phyloP scores from a whole-genome alignment of 108 stramenopile species.

The Skeletonema grethae region DNA sequence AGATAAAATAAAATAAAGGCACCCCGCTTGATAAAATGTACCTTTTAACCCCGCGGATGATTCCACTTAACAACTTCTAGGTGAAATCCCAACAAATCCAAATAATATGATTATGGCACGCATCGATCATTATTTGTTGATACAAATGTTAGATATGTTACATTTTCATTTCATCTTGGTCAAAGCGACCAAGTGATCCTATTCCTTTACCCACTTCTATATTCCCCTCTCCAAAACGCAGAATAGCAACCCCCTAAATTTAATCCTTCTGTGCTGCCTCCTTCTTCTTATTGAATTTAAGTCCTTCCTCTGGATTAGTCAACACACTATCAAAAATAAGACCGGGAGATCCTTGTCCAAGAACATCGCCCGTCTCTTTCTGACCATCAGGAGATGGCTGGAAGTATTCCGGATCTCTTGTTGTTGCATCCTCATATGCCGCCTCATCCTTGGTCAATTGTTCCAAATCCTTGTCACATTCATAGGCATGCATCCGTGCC shows the following conservation, averaged over 20 bases:
- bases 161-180: neutral
- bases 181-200: neutral
- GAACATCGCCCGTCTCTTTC: conserved; percentile 59
- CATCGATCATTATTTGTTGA: neutral
- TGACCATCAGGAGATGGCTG: conserved; percentile 36
- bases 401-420: conserved; percentile 66
- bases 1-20: too few relatives aligned
- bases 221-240: neutral
- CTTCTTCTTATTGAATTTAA: conserved; percentile 55
- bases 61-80: too few relatives aligned
- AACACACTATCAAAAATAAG: conserved; percentile 85
- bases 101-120: too few relatives aligned
- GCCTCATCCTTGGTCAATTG: conserved; percentile 74
- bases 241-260: neutral
- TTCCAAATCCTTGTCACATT: conserved; percentile 79
- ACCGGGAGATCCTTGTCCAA: conserved; percentile 85
- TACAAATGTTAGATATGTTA: conserved; percentile 2
- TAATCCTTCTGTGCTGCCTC: conserved; percentile 11
- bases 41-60: too few relatives aligned
- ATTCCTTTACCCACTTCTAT: neutral
- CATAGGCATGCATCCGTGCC: conserved; percentile 74
- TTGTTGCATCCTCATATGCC: conserved; percentile 59
- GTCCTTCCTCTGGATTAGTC: conserved; percentile 81
- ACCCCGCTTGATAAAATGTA: too few relatives aligned
- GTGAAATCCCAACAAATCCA: too few relatives aligned